These are phyloP conservation scores for Sugiyamaella paludigena DNA, from an alignment of 1,139 yeast genomes.

Conservation along the genomic window DNA sequence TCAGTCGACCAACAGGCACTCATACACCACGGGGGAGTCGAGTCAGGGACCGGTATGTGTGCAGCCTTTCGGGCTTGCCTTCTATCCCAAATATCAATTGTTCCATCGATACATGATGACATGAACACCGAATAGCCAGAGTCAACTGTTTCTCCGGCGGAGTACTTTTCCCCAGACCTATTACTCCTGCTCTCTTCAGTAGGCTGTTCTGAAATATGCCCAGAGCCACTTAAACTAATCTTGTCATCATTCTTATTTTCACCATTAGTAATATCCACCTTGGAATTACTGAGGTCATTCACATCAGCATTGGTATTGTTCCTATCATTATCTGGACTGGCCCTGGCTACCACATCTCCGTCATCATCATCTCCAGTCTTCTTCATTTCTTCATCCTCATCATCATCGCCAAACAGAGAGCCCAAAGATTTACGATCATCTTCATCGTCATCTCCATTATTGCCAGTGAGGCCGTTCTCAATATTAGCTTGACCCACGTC, in stretches of 20 bases:
- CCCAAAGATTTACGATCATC: constrained; percentile 65
- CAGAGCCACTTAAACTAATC: neutral
- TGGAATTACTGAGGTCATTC: neutral
- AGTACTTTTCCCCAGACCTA: neutral
- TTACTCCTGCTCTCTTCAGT: neutral
- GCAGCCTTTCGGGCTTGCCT: constrained; percentile 53
- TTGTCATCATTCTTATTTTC: constrained; percentile 8
- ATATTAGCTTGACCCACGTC: neutral
- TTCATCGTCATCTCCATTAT: constrained; percentile 23
- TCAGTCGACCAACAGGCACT: constrained; percentile 80
- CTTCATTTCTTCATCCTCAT: constrained; percentile 50
- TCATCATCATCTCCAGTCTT: constrained; percentile 35
- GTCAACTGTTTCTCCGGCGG: constrained; percentile 4
- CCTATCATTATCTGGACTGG: neutral
- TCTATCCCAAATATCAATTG: constrained; percentile 78
- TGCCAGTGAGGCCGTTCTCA: constrained; percentile 24
- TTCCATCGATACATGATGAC: constrained; percentile 83
- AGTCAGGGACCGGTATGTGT: constrained; percentile 57
- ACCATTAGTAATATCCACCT: constrained; percentile 6
- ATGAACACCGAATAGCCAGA: constrained; percentile 63
- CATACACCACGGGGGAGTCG: constrained; percentile 93
- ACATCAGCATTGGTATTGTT: constrained; percentile 8
- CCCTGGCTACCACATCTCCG: neutral
- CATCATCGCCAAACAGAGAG: constrained; percentile 78
- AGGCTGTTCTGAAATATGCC: neutral